A percentile compares a stretch with the other conserved stretches of the same genome.
Evolutionary conservation across 2,329 filamentous ascomycete species (phyloP).

Genomic region (Claviceps purpurea): DNA sequence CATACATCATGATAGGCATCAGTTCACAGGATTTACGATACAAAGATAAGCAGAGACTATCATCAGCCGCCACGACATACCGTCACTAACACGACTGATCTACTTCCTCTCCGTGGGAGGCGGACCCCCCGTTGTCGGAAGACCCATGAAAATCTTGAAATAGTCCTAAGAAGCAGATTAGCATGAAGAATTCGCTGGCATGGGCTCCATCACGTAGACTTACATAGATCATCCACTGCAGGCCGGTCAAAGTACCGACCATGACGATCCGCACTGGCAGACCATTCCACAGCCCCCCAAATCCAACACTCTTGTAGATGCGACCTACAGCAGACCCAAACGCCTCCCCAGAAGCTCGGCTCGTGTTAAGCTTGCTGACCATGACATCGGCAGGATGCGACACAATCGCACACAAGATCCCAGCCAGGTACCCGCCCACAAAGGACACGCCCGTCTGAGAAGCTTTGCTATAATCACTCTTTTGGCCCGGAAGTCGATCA

Average conservation of each 20-base stretch:
- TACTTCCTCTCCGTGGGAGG: conserved; percentile 39
- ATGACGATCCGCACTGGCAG: conserved; percentile 76
- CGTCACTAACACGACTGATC: background rate
- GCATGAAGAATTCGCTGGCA: background rate
- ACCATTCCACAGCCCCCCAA: conserved; percentile 82
- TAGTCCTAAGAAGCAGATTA: conserved; percentile 42
- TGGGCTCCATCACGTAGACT: conserved; percentile 17
- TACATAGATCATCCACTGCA: conserved; percentile 91
- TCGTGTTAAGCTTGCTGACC: conserved; percentile 83
- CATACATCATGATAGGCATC: too few species aligned
- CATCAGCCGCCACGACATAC: background rate
- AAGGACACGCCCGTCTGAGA: conserved; percentile 81
- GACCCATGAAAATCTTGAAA: conserved; percentile 81
- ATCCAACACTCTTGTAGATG: conserved; percentile 81
- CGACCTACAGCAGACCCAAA: conserved; percentile 63
- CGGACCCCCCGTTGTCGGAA: conserved; percentile 68
- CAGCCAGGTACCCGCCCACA: conserved; percentile 69
- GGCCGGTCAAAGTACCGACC: conserved; percentile 68
- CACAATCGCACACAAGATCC: conserved; percentile 76
- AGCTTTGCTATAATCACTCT: conserved; percentile 67
- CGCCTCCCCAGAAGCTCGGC: conserved; percentile 60
- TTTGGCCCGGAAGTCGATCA: conserved; percentile 56
- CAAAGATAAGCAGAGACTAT: background rate
- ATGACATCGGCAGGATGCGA: conserved; percentile 77
- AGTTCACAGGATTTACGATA: background rate